Evolutionary conservation across 2,329 filamentous ascomycete genomes (phyloP), one percentile per base, ranked within the genome.

Genomic region (Penicillium thymicola): DNA sequence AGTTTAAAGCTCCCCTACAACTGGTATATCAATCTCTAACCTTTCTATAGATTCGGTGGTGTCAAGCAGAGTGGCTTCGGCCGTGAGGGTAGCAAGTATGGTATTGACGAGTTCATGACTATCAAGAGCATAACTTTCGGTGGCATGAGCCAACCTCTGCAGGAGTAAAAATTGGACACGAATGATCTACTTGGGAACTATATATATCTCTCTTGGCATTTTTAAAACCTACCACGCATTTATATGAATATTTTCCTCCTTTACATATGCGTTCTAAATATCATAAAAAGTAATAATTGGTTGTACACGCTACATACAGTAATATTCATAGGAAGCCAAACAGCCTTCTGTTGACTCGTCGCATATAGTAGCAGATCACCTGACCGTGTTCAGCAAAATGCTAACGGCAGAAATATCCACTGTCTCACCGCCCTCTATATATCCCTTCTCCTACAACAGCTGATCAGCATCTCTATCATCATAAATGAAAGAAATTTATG

Each of bases 31-130:
- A n/a, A 25, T 14, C 4, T 28, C 65, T 70, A 62, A 71, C 45
- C 14, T 4, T 10, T 38, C 23, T 40, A 16, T 63, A 78, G 76
- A n/a, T 94, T 94, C 69, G 90, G 90, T 16, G 90, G 90, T 63
- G 86, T 94, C 44, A 94, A 94, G 76, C 81, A 92, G 76, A 90
- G 86, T 65, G 90, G 90, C 1, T 92, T 92, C 65, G 90, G 90
- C 2, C 79, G 89, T 43, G 90, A 94, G 73, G 90, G 90, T 9
- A 88, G 87, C 61, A 83, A 85, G 71, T 89, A 92, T 58, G 89
- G 89, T 16, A 85, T 92, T 59, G 84, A 86, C 14, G 90, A 93
- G 75, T 93, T 91, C 70, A 81, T 87, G 69, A 76, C 83, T 41
- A 88, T 88, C 62, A 93, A 93, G 81, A 89, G 82, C 69, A 77